These are phyloP conservation scores for Zangia roseola DNA, from an alignment of 768 basidiomycete genomes.

Conservation along the genomic window DNA sequence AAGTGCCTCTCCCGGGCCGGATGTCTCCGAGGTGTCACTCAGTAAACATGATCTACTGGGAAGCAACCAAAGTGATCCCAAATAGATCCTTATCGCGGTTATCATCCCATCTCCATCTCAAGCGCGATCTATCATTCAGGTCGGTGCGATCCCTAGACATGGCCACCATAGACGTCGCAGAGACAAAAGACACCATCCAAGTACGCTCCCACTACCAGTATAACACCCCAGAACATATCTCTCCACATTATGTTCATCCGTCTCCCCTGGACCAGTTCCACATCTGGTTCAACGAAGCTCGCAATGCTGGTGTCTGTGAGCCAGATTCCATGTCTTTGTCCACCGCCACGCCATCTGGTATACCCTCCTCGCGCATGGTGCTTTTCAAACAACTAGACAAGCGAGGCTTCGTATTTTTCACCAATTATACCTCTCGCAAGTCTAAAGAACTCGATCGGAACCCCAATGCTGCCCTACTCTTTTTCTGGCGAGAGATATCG, in stretches of 20 bases:
- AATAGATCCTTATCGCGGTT: conserved; percentile 14
- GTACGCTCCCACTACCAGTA: conserved; percentile 81
- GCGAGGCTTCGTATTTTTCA: conserved; percentile 93
- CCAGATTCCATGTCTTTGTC: conserved; percentile 90
- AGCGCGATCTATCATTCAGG: background rate
- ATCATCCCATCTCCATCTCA: background rate
- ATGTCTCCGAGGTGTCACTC: too few species aligned
- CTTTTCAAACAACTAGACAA: conserved; percentile 89
- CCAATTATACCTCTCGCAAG: conserved; percentile 95
- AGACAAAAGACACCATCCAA: conserved; percentile 54
- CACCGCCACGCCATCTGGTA: conserved; percentile 65
- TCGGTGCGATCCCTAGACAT: conserved; percentile 12
- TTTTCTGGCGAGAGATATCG: conserved; percentile 89
- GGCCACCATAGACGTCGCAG: conserved; percentile 34
- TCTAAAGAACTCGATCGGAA: conserved; percentile 76
- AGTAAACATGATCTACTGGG: conserved; percentile 5
- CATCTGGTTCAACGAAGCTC: conserved; percentile 75
- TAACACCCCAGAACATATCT: conserved; percentile 58
- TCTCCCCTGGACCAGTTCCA: conserved; percentile 86
- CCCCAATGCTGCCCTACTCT: conserved; percentile 77
- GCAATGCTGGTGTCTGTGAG: conserved; percentile 62
- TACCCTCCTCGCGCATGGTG: conserved; percentile 87
- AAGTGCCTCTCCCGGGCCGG: too few species aligned
- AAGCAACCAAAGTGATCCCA: background rate
- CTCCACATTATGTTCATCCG: conserved; percentile 57